Evolutionary conservation across 805 yeast genomes (phyloP).

Genomic region (Torulaspora maleeae): DNA sequence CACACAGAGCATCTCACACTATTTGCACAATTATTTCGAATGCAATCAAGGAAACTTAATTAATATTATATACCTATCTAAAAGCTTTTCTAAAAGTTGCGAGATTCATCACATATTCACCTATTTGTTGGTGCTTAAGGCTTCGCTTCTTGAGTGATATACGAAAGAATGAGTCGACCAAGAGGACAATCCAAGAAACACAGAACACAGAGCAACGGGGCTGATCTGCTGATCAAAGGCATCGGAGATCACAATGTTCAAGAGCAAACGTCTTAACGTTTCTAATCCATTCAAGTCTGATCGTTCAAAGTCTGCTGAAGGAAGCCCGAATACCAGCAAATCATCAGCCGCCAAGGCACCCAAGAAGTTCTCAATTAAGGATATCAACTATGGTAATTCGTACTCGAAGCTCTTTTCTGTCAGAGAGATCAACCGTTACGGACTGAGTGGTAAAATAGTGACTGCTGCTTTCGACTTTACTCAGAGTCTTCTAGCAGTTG

Average conservation of each 20-base stretch:
- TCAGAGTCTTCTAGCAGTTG: constrained; percentile 78
- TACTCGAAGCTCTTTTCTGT: constrained; percentile 32
- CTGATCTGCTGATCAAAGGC: not conserved
- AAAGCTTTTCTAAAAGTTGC: not conserved
- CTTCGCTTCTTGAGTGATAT: not conserved
- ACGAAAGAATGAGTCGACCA: not conserved
- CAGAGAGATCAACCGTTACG: constrained; percentile 42
- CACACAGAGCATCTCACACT: too few relatives aligned
- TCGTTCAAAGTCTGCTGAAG: constrained; percentile 8
- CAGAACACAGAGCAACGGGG: not conserved
- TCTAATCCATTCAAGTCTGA: constrained; percentile 34
- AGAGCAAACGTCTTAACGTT: constrained; percentile 33
- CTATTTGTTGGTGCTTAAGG: not conserved
- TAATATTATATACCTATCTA: not conserved
- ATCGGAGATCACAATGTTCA: constrained; percentile 30
- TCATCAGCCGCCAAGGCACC: constrained; percentile 2
- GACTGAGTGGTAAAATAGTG: constrained; percentile 59
- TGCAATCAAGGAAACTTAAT: not conserved
- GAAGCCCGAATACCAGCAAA: not conserved
- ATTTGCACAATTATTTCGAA: not conserved
- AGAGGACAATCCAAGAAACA: not conserved
- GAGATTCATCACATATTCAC: not conserved
- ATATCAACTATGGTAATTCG: constrained; percentile 3
- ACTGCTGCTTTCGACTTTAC: constrained; percentile 81
- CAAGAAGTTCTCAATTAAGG: constrained; percentile 11